Evolutionary conservation across 2,329 filamentous ascomycete genomes (phyloP).

Genomic region (Ceratocystis destructans): DNA sequence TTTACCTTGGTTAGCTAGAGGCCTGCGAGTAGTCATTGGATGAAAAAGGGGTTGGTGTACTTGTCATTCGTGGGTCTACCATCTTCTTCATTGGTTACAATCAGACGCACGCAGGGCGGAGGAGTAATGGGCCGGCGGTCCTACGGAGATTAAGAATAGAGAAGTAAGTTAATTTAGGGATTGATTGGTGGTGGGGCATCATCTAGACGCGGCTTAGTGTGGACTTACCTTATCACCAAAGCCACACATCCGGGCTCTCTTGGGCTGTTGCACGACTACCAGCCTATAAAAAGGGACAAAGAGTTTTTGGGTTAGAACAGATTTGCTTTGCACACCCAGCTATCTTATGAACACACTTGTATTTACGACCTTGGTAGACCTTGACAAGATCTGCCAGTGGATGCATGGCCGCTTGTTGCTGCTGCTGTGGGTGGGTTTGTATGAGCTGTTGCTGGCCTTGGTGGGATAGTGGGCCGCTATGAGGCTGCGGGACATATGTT

Average conservation of each 20-base stretch:
- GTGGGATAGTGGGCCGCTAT: slow-evolving; percentile 1
- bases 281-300: slow-evolving; percentile 35
- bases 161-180: background rate
- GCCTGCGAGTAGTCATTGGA: background rate
- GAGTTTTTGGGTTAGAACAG: background rate
- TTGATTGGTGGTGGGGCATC: background rate
- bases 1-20: background rate
- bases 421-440: background rate
- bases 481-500: slow-evolving; percentile 2
- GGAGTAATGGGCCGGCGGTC: slow-evolving; percentile 93
- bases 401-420: background rate
- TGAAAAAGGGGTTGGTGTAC: background rate
- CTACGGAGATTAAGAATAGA: slow-evolving; percentile 31
- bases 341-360: slow-evolving; percentile 12
- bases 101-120: slow-evolving; percentile 75
- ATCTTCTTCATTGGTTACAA: slow-evolving; percentile 60
- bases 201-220: background rate
- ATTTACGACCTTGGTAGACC: slow-evolving; percentile 14
- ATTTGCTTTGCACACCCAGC: background rate
- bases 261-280: slow-evolving; percentile 76
- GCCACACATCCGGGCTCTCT: slow-evolving; percentile 92
- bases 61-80: slow-evolving; percentile 35
- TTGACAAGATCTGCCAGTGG: slow-evolving; percentile 14
- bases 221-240: slow-evolving; percentile 83
- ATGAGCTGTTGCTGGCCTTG: slow-evolving; percentile 3